Evolutionary conservation across 1,284 basidiomycete genomes (phyloP), one percentile per base, ranked within the genome.

Genomic region (Trichosporon sp.): DNA sequence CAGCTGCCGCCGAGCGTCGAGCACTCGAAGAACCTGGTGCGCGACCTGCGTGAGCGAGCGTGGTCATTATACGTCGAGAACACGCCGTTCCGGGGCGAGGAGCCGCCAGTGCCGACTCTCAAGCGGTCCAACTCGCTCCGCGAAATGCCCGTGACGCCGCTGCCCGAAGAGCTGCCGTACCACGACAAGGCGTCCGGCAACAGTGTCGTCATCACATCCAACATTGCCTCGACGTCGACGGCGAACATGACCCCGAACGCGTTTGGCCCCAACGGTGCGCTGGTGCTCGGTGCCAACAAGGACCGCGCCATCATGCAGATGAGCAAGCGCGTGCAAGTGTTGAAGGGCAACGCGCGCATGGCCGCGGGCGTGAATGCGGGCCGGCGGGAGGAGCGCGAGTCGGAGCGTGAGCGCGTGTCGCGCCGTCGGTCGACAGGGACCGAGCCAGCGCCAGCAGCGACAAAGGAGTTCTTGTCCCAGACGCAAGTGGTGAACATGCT

Each of bases 121-220:
- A 77, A 76, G 54, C 79, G 77, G n/a, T 78, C 78, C 2, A 77
- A 74, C 35, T 79, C 79, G 19, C 67, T 78, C 16, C 76, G 76
- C 31, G 65, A 72, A 7, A 56, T 81, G 19, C 71, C 77, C 21
- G 70, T 70, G 40, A 78, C 79, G 12, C 79, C 81, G 0, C 67
- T 69, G 59, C 79, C 81, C 16, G 77, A 77, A 12, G 69, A 74
- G 7, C 68, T 75, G 54, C 80, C 84, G 16, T 84, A 83, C 73
- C 76, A 94, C 91, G 59, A 63, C 59, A 93, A 94, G 64, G 95
- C 95, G 3, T 97, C 95, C 1, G 95, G 95, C 16, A 99, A 99
- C 84, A 96, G 93, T 76, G 93, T 98, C 66, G 88, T 90, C 56
- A 90, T 98, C 79, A 95, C 96, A 1, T 96, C 93, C 11, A 92